These are phyloP conservation scores for Alternaria novae-zelandiae DNA, from an alignment of 2,329 filamentous ascomycete genomes.

Conservation along the genomic window DNA sequence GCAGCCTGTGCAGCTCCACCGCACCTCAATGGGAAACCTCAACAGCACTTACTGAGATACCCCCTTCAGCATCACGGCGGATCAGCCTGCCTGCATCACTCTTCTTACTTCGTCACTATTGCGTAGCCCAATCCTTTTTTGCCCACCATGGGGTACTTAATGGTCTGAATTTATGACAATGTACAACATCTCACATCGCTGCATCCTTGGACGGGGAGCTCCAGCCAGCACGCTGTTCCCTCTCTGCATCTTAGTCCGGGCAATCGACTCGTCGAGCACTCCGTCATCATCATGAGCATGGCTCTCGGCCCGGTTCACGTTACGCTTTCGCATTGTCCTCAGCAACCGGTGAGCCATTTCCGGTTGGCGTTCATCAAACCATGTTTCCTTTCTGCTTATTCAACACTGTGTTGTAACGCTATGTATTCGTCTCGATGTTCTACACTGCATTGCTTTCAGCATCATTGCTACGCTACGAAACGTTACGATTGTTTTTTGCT, in stretches of 20 bases:
- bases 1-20: conserved; percentile 8
- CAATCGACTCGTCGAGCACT: neutral
- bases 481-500: neutral
- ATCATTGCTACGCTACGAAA: neutral
- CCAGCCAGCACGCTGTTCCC: neutral
- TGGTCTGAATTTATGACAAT: neutral
- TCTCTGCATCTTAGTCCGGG: neutral
- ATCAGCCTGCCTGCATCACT: neutral
- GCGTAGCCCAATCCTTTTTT: neutral
- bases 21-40: conserved; percentile 22
- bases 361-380: neutral
- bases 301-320: neutral
- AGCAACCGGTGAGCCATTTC: neutral
- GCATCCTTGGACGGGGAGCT: neutral
- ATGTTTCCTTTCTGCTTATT: neutral
- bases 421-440: neutral
- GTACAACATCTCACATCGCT: neutral
- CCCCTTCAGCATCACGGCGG: neutral
- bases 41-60: conserved; percentile 17
- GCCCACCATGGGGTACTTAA: neutral
- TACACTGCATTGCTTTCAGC: neutral
- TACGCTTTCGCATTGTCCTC: neutral
- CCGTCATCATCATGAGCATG: neutral
- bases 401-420: neutral
- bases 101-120: neutral